Evolutionary conservation across 2,329 filamentous ascomycete genomes (phyloP), one percentile per base, ranked within the genome.

Genomic region (Cytospora piceae): DNA sequence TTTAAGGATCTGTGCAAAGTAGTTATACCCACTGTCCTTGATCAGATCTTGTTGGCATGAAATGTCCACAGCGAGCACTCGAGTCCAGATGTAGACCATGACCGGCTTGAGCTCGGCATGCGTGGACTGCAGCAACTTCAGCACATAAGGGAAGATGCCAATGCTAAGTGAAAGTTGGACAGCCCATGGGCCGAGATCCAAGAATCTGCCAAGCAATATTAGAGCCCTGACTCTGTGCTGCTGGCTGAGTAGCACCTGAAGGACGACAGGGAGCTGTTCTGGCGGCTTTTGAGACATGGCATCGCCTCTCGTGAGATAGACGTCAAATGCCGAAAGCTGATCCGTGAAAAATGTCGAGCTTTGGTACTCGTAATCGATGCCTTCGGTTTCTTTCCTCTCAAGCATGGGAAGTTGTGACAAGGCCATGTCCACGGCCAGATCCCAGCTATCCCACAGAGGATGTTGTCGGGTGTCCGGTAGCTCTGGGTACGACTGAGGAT

Each of bases 51-150:
- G 89, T 76, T 99, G 95, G 73, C 95, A 97, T 1, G 92, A 92
- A 67, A 95, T 89, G 74, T 99, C 95, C 7, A 99, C 95, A 9
- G 95, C 95, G 69, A 99, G 87, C 53, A 99, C 93, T 58, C 95
- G 87, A 7, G 95, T 94, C 95, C 95, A 99, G 69, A 99, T 99
- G 77, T 98, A 99, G 6, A 99, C 94, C 95, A 99, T 98, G 67
- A 98, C 94, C 0, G 95, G 94, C 74, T 98, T 98, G 68, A 99
- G 80, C 77, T 99, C 95, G 56, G 93, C 87, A 0, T 95, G 95
- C 56, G 96, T 94, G 5, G 95, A 98, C 76, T 99, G 95, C 22
- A 99, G 82, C 31, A 99, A 83, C 78, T 99, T 99, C 39, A 99
- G 81, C n/a, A 99, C 95, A 74, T 99, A 99, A 0, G 95, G 95